Conservation (phyloP, 106 monocot genomes). For the Allium fistulosum region DNA sequence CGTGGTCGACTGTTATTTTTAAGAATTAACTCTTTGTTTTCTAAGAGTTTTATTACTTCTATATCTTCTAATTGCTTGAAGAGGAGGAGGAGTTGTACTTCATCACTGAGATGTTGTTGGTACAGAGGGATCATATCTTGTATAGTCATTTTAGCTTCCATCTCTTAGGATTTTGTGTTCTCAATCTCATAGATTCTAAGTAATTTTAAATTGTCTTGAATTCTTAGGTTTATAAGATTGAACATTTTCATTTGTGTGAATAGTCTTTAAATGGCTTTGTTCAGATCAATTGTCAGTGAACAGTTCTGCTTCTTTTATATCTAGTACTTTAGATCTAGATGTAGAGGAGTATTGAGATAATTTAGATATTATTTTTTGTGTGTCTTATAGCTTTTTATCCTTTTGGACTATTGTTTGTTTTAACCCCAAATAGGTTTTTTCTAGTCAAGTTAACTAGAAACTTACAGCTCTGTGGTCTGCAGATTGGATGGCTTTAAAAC, state of each 20-base stretch:
- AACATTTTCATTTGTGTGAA: not conserved
- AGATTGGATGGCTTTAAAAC: not conserved
- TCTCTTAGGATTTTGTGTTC: not conserved
- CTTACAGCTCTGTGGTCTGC: not conserved
- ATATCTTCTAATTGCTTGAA: not conserved
- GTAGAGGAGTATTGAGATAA: not conserved
- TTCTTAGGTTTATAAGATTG: not conserved
- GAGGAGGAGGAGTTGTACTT: not conserved
- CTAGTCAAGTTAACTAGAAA: not conserved
- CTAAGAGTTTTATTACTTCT: not conserved
- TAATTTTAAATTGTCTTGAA: not conserved
- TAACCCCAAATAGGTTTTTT: not conserved
- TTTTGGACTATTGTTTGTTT: not conserved
- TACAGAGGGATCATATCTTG: not conserved
- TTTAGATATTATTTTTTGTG: not conserved
- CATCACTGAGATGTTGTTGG: no score
- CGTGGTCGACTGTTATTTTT: not conserved
- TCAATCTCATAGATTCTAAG: not conserved
- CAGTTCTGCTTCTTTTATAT: not conserved
- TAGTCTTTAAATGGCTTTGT: not conserved
- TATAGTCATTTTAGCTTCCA: not conserved
- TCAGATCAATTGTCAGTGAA: not conserved
- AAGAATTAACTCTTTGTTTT: not conserved
- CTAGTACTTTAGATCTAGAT: not conserved
- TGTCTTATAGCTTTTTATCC: not conserved